A percentile compares a stretch with the other conserved stretches of the same genome.
These are phyloP conservation scores for Candida tibetensis DNA, from an alignment of 805 yeast genomes.

Conservation along the genomic window DNA sequence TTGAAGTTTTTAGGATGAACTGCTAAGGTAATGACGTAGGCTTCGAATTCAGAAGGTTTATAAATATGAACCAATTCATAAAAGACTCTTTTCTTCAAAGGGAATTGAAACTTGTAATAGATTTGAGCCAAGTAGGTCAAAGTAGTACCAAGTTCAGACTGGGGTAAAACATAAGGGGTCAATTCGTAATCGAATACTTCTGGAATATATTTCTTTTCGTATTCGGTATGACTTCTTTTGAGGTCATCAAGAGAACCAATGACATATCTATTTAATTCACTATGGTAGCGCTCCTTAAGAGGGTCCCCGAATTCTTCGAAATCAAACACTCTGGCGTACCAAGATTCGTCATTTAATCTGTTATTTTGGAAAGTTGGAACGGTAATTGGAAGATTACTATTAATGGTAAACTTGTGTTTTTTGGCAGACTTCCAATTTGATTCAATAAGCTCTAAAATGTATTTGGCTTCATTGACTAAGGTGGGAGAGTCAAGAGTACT, in stretches of 20 bases:
- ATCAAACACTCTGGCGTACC: constrained; percentile 15
- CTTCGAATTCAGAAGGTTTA: constrained; percentile 13
- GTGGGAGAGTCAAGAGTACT: constrained; percentile 10
- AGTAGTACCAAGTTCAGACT: constrained; percentile 13
- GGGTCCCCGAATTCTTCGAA: constrained; percentile 13
- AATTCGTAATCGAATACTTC: constrained; percentile 27
- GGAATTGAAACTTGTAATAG: constrained; percentile 35
- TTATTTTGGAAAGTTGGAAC: constrained; percentile 11
- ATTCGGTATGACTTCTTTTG: constrained; percentile 31
- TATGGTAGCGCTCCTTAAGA: constrained; percentile 10
- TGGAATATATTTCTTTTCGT: constrained; percentile 35
- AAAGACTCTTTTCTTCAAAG: constrained; percentile 34
- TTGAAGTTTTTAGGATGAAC: constrained; percentile 27
- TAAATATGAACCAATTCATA: constrained; percentile 34
- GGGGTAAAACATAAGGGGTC: constrained; percentile 14
- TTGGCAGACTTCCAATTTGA: constrained; percentile 13
- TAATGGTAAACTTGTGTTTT: constrained; percentile 10
- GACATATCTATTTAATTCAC: constrained; percentile 9
- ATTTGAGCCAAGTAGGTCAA: constrained; percentile 30
- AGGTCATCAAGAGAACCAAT: constrained; percentile 13
- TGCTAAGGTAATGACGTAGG: constrained; percentile 32
- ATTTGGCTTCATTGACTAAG: constrained; percentile 11
- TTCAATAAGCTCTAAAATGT: constrained; percentile 10
- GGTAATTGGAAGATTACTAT: constrained; percentile 8
- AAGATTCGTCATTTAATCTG: constrained; percentile 11